Evolutionary conservation across 1,284 basidiomycete species (phyloP).

Genomic region (Leccinum ponderosum): DNA sequence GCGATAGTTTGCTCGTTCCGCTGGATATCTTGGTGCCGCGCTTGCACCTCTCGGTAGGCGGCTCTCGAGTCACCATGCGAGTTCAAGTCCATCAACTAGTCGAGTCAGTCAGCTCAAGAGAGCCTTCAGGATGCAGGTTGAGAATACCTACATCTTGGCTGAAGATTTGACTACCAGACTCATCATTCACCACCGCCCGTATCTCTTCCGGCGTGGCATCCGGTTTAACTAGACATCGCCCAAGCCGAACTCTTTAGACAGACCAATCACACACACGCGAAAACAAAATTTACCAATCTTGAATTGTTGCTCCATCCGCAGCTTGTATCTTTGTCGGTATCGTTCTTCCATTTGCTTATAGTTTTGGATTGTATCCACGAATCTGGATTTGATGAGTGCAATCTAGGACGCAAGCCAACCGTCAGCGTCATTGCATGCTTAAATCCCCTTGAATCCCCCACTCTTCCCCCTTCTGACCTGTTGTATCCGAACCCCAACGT

Average conservation of each 20-base stretch:
- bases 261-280: neutral
- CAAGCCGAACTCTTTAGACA: constrained; percentile 1
- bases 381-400: neutral
- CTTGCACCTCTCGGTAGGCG: constrained; percentile 95
- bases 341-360: neutral
- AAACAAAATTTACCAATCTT: constrained; percentile 33
- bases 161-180: constrained; percentile 88
- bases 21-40: constrained; percentile 93
- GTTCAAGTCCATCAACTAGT: constrained; percentile 84
- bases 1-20: constrained; percentile 91
- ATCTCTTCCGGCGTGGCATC: constrained; percentile 94
- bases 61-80: constrained; percentile 88
- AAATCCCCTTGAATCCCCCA: neutral
- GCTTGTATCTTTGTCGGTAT: constrained; percentile 12
- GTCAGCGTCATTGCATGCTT: neutral
- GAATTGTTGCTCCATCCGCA: constrained; percentile 37
- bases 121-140: neutral
- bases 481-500: constrained; percentile 80
- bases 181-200: constrained; percentile 84
- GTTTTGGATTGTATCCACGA: neutral
- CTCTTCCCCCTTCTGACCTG: constrained; percentile 52
- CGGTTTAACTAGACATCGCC: constrained; percentile 74
- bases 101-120: neutral
- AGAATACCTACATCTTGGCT: constrained; percentile 77
- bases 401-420: neutral